Percentiles rank a stretch among this genome's conserved stretches.
phyloP scores from a whole-genome alignment of 2,329 filamentous ascomycete species.

The Penicillium sclerotiorum region DNA sequence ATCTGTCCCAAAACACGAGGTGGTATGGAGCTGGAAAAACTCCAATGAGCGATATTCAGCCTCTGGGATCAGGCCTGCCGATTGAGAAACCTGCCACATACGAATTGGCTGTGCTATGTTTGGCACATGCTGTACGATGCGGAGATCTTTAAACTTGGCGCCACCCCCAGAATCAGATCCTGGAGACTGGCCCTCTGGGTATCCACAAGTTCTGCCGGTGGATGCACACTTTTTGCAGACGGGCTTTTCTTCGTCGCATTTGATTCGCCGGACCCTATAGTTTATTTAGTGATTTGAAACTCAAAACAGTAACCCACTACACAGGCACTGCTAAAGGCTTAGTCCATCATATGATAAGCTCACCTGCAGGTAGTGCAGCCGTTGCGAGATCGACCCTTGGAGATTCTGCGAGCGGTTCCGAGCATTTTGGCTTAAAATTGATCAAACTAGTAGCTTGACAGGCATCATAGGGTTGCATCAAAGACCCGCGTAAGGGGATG shows the following conservation, averaged over 20 bases:
- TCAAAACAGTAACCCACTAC: background rate
- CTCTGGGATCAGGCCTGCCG: conserved; percentile 26
- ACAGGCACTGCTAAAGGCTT: background rate
- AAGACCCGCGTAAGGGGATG: background rate
- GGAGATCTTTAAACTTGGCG: conserved; percentile 10
- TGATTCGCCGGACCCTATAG: conserved; percentile 56
- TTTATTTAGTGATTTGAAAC: background rate
- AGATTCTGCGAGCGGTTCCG: conserved; percentile 2
- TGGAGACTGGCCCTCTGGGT: conserved; percentile 30
- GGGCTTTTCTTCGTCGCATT: conserved; percentile 60
- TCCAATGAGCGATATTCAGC: conserved; percentile 41
- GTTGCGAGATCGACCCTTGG: conserved; percentile 20
- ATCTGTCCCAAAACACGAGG: conserved; percentile 46
- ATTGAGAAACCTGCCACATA: conserved; percentile 16
- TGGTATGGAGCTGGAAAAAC: conserved; percentile 47
- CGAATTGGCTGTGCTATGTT: conserved; percentile 10
- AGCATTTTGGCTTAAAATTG: conserved; percentile 2
- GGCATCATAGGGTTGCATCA: background rate
- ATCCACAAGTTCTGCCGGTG: conserved; percentile 60
- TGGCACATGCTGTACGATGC: conserved; percentile 26
- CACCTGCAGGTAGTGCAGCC: conserved; percentile 60
- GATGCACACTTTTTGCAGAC: conserved; percentile 57
- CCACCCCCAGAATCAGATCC: conserved; percentile 13
- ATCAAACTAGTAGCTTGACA: background rate
- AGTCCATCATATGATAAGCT: too few relatives aligned